These are phyloP conservation scores for Nemania diffusa DNA, from an alignment of 2,329 filamentous ascomycete genomes.

Conservation along the genomic window DNA sequence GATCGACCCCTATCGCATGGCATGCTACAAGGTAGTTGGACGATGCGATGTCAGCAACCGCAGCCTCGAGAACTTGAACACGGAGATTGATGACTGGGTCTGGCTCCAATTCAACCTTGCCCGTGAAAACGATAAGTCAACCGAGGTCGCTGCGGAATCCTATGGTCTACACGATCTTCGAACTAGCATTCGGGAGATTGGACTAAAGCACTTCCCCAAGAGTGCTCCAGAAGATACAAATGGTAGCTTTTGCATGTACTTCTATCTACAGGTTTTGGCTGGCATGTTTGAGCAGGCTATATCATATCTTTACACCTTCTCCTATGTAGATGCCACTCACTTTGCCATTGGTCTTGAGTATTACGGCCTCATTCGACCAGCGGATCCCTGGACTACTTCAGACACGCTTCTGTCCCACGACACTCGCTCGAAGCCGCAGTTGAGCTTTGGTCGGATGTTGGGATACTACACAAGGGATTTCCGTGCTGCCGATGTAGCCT, in stretches of 20 bases:
- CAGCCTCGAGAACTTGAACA: constrained; percentile 70
- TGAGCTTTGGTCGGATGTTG: constrained; percentile 94
- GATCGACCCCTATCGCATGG: constrained; percentile 94
- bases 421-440: constrained; percentile 77
- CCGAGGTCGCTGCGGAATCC: constrained; percentile 73
- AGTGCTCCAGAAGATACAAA: constrained; percentile 76
- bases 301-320: constrained; percentile 89
- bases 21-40: constrained; percentile 97
- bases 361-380: constrained; percentile 88
- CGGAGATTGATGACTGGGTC: constrained; percentile 75
- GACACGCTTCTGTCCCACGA: constrained; percentile 76
- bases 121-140: constrained; percentile 70
- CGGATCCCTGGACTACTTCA: constrained; percentile 78
- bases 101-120: constrained; percentile 78
- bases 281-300: constrained; percentile 96
- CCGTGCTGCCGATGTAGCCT: constrained; percentile 86
- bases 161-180: constrained; percentile 77
- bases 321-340: constrained; percentile 93
- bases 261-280: constrained; percentile 88
- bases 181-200: constrained; percentile 85
- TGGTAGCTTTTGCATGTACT: constrained; percentile 87
- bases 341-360: constrained; percentile 90
- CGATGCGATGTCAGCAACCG: constrained; percentile 75
- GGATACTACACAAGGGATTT: constrained; percentile 97
- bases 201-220: constrained; percentile 89